Base-by-base conservation (phyloP, 306 rosid species). In the Prunus davidiana region DNA sequence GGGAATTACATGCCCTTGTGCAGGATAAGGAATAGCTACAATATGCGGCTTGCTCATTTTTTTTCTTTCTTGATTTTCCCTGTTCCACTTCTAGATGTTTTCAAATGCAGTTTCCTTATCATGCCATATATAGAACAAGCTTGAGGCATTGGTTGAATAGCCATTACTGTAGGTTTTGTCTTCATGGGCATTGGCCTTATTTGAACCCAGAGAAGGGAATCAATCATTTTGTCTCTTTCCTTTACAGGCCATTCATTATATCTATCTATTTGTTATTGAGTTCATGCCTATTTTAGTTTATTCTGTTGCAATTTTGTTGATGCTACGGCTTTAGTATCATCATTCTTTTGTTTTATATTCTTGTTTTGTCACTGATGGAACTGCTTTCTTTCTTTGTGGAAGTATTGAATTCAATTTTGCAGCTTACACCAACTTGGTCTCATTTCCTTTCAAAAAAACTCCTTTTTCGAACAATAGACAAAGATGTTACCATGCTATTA, bases 1-100 rank as follows among this genome's bases (percentile, higher is more conserved):
- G 19, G 96, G 93, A 76, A 87, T 85, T 70, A 88, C 91, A 84
- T 88, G 97, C 43, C 97, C 97, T 87, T 90, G 97, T 45, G 72
- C 96, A 2, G 96, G 90, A 78, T 72, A 87, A 79, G 96, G 96
- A 18, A 89, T 27, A 61, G 78, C 90, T 22, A 88, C 45, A 27
- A 86, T 76, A 45, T 87, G 91, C 13, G 78, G 74, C 2, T 32
- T 78, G 8, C 60, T 62, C 91, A 86, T 88, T 50, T 72, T 41
- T 41, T 28, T 5, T 28, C 18, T 3, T 13, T 49, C 14, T n/a
- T 61, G 0, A 6, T 19, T 43, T 65, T 28, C 49, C 32, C 19
- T 54, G 27, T 25, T 69, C 10, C 63, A 54, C 49, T 61, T 54
- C 25, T 28, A 34, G 60, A 78, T 22, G 54, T 30, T 50, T 62